Percentiles rank a stretch among this genome's conserved stretches.
Conservation (phyloP, 768 basidiomycete genomes). For the Phanerochaete carnosa region DNA sequence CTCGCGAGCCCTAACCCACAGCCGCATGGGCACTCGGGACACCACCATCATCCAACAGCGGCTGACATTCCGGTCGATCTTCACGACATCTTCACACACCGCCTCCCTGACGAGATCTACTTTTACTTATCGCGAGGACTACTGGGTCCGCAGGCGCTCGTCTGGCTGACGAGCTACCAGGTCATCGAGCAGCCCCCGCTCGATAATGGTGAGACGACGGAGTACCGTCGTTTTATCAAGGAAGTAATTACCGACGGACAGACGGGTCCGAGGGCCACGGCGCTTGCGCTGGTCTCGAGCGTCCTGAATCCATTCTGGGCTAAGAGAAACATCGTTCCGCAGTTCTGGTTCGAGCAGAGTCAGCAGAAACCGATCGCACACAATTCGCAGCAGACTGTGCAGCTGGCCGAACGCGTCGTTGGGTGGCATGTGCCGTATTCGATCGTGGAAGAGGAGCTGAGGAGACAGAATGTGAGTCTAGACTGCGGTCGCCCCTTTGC, state of each 20-base stretch:
- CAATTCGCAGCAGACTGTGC: constrained; percentile 73
- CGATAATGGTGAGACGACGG: constrained; percentile 92
- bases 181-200: constrained; percentile 85
- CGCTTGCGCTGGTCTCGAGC: constrained; percentile 83
- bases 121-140: constrained; percentile 94
- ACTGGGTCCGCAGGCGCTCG: constrained; percentile 81
- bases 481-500: constrained; percentile 4
- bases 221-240: constrained; percentile 93
- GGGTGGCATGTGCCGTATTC: constrained; percentile 88
- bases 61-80: constrained; percentile 89
- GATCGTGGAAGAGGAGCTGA: constrained; percentile 89
- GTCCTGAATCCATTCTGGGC: constrained; percentile 81
- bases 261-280: constrained; percentile 88
- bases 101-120: constrained; percentile 94
- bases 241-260: constrained; percentile 95
- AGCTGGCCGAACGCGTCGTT: constrained; percentile 82
- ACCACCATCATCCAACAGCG: constrained; percentile 71
- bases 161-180: constrained; percentile 91
- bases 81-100: constrained; percentile 92
- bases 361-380: constrained; percentile 60
- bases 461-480: constrained; percentile 88
- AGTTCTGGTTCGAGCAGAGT: constrained; percentile 72
- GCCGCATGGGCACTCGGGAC: constrained; percentile 40
- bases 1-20: constrained; percentile 56
- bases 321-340: constrained; percentile 64